A percentile compares a stretch with the other conserved stretches of the same genome.
phyloP scores from a whole-genome alignment of 192 early-diverging fungal genomes.

The Gamsiella multidivaricata region DNA sequence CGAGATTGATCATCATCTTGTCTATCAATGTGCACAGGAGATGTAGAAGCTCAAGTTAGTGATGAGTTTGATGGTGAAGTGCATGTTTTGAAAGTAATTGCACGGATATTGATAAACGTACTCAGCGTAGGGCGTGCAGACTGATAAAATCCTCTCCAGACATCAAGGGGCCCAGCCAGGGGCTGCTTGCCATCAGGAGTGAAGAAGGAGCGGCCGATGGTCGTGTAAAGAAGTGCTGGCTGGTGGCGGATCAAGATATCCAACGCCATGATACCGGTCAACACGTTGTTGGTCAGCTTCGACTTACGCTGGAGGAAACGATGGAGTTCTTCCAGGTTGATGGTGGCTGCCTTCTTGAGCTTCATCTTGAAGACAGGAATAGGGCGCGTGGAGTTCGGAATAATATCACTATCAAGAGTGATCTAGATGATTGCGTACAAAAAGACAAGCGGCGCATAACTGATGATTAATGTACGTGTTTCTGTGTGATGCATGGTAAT shows the following conservation, averaged over 20 bases:
- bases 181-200: constrained; percentile 67
- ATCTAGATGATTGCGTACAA: constrained; percentile 15
- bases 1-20: constrained; percentile 76
- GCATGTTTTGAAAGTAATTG: no score
- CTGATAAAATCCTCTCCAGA: constrained; percentile 93
- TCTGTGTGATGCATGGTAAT: no score
- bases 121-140: constrained; percentile 80
- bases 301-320: constrained; percentile 64
- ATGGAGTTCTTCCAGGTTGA: constrained; percentile 72
- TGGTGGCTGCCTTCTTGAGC: constrained; percentile 70
- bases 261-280: constrained; percentile 69
- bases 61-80: no score
- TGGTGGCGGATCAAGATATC: constrained; percentile 87
- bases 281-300: constrained; percentile 53
- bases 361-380: constrained; percentile 71
- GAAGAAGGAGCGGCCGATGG: constrained; percentile 91
- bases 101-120: constrained; percentile 2
- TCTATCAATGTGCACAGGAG: constrained; percentile 21
- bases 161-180: constrained; percentile 79
- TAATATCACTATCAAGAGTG: neutral
- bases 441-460: no score
- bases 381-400: constrained; percentile 43
- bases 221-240: constrained; percentile 77
- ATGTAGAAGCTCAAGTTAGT: no score
- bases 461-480: no score